Conservation (phyloP, 2,329 filamentous ascomycete species). For the Microcyclospora tardicrescens region DNA sequence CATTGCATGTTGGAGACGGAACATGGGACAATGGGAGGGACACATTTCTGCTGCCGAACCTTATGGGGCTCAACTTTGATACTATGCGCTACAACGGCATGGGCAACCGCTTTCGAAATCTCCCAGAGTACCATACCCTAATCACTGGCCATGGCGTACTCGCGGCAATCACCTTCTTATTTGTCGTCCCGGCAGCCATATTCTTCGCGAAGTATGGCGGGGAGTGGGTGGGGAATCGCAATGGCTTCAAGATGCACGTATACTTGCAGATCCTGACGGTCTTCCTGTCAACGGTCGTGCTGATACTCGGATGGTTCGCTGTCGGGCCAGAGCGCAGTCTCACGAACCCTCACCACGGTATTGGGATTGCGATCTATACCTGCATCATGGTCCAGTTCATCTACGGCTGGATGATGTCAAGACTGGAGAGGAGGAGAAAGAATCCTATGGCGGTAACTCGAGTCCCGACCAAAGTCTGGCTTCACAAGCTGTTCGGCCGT, state of each 20-base stretch:
- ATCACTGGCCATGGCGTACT: slow-evolving; percentile 61
- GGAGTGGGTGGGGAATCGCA: slow-evolving; percentile 21
- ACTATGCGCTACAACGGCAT: slow-evolving; percentile 83
- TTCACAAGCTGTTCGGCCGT: slow-evolving; percentile 83
- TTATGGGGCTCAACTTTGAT: slow-evolving; percentile 63
- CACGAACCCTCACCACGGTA: slow-evolving; percentile 75
- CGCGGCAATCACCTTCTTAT: slow-evolving; percentile 59
- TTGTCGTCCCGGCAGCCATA: slow-evolving; percentile 61
- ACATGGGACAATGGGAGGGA: slow-evolving; percentile 72
- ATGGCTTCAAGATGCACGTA: slow-evolving; percentile 46
- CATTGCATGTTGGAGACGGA: slow-evolving; percentile 66
- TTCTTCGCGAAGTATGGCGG: slow-evolving; percentile 59
- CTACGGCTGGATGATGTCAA: slow-evolving; percentile 52
- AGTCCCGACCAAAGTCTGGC: slow-evolving; percentile 39
- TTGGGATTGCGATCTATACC: slow-evolving; percentile 66
- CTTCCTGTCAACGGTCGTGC: slow-evolving; percentile 54
- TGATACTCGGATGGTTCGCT: slow-evolving; percentile 65
- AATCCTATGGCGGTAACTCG: slow-evolving; percentile 29
- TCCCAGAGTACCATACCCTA: slow-evolving; percentile 57
- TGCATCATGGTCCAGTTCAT: slow-evolving; percentile 59
- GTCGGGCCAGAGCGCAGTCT: slow-evolving; percentile 59
- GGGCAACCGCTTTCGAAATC: slow-evolving; percentile 62
- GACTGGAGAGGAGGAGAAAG: slow-evolving; percentile 35
- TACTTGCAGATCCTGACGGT: slow-evolving; percentile 60
- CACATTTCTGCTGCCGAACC: slow-evolving; percentile 63